These are phyloP conservation scores for Polyporus arcularius DNA, from an alignment of 768 basidiomycete species.

Conservation along the genomic window DNA sequence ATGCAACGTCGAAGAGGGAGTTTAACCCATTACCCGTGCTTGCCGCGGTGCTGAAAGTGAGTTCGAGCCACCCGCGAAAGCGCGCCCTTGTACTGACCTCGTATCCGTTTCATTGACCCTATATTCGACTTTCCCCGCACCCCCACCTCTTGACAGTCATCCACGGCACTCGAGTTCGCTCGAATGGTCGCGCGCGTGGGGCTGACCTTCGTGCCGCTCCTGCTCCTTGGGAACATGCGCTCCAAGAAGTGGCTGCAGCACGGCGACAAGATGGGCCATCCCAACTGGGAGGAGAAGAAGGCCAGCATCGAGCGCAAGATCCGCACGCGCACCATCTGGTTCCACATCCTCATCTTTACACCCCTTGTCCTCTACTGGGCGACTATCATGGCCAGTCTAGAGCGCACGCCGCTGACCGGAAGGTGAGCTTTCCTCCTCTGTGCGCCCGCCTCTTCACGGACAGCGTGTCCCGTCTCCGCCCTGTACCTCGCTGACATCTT, in stretches of 20 bases:
- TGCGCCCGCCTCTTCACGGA: neutral
- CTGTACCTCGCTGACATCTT: neutral
- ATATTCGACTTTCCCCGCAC: neutral
- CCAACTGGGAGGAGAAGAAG: constrained; percentile 55
- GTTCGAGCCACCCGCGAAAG: constrained; percentile 2
- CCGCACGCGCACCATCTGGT: constrained; percentile 47
- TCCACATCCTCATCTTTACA: constrained; percentile 58
- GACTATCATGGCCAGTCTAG: constrained; percentile 71
- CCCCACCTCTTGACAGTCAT: constrained; percentile 50
- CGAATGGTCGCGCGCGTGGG: constrained; percentile 71
- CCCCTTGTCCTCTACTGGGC: constrained; percentile 66
- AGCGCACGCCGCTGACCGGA: constrained; percentile 84
- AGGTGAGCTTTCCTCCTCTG: constrained; percentile 48
- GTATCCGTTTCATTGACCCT: constrained; percentile 16
- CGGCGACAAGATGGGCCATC: constrained; percentile 48
- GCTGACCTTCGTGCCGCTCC: constrained; percentile 72
- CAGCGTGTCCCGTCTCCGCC: neutral
- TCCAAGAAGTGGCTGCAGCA: constrained; percentile 51
- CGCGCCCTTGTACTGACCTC: constrained; percentile 5
- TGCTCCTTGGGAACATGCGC: constrained; percentile 60
- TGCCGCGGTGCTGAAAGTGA: constrained; percentile 68
- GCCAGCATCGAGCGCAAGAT: constrained; percentile 49
- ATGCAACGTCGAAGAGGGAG: constrained; percentile 39
- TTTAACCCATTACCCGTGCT: constrained; percentile 51
- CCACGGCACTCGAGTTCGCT: constrained; percentile 70